These are phyloP conservation scores for Colletotrichum lentis DNA, from an alignment of 2,329 filamentous ascomycete genomes.

Conservation along the genomic window DNA sequence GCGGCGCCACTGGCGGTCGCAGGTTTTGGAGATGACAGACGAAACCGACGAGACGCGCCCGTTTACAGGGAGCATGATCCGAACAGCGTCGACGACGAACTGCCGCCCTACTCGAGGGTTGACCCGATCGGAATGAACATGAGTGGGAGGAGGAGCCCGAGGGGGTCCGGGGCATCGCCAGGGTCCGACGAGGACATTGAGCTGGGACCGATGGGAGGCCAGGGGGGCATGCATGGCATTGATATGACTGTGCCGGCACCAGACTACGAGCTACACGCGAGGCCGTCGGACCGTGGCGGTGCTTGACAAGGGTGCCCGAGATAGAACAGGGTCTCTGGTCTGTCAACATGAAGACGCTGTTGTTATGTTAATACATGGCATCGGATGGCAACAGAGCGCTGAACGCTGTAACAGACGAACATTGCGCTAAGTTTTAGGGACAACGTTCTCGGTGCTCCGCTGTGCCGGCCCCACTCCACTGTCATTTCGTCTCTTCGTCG, in stretches of 20 bases:
- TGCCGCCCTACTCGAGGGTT: constrained; percentile 28
- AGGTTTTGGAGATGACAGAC: not conserved
- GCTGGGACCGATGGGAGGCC: not conserved
- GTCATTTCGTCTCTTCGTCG: no score
- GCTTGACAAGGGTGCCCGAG: not conserved
- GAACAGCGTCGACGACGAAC: constrained; percentile 14
- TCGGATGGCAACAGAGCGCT: no score
- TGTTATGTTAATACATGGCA: not conserved
- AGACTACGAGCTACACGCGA: constrained; percentile 6
- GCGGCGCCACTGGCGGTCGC: not conserved
- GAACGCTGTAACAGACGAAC: no score
- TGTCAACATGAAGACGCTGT: not conserved
- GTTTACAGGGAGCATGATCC: constrained; percentile 8
- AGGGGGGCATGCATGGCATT: no score
- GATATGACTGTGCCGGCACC: constrained; percentile 1
- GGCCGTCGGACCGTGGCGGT: not conserved
- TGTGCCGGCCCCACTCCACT: no score
- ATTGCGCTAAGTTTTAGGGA: no score
- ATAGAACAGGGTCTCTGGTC: not conserved
- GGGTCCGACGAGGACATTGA: not conserved
- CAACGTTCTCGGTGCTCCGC: no score
- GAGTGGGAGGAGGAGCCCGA: not conserved
- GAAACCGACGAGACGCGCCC: not conserved
- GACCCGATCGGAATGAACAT: constrained; percentile 15
- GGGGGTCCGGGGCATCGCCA: not conserved